phyloP scores from a whole-genome alignment of 768 basidiomycete genomes.

The Suillus fuscotomentosus region DNA sequence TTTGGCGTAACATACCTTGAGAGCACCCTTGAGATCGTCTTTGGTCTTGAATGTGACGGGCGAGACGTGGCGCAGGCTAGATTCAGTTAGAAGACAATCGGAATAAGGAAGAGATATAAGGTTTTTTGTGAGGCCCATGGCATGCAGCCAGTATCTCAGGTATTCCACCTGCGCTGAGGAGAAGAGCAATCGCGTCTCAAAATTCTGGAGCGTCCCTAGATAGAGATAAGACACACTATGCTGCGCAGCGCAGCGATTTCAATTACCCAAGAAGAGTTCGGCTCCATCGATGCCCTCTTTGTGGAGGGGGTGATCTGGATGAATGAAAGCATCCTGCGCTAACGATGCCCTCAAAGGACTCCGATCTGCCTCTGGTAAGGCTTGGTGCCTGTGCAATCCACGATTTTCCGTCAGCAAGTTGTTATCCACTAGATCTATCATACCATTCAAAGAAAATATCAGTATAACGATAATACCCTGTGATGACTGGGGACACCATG shows the following conservation, averaged over 20 bases:
- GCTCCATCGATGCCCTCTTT: slow-evolving; percentile 62
- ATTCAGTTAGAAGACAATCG: slow-evolving; percentile 66
- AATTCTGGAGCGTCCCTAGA: slow-evolving; percentile 63
- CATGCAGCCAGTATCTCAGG: slow-evolving; percentile 79
- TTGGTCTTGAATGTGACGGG: slow-evolving; percentile 57
- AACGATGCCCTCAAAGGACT: slow-evolving; percentile 68
- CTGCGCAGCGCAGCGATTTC: background rate
- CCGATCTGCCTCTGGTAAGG: slow-evolving; percentile 56
- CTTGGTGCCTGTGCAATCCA: slow-evolving; percentile 46
- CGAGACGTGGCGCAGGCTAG: slow-evolving; percentile 56
- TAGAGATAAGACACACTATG: background rate
- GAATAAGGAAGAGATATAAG: slow-evolving; percentile 75
- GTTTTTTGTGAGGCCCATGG: slow-evolving; percentile 62
- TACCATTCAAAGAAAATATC: slow-evolving; percentile 86
- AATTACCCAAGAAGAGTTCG: slow-evolving; percentile 67
- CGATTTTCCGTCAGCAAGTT: background rate
- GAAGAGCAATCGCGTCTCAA: slow-evolving; percentile 77
- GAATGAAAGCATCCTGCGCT: slow-evolving; percentile 68
- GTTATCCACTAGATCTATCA: slow-evolving; percentile 7
- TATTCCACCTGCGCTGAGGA: slow-evolving; percentile 87
- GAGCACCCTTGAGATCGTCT: slow-evolving; percentile 50
- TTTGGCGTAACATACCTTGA: slow-evolving; percentile 46
- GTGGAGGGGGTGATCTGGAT: slow-evolving; percentile 71
- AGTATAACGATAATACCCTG: slow-evolving; percentile 80
- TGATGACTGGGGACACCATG: slow-evolving; percentile 45